Evolutionary conservation across 345 rosid species (phyloP), one percentile per base, ranked within the genome.

Genomic region (Toxicodendron radicans): DNA sequence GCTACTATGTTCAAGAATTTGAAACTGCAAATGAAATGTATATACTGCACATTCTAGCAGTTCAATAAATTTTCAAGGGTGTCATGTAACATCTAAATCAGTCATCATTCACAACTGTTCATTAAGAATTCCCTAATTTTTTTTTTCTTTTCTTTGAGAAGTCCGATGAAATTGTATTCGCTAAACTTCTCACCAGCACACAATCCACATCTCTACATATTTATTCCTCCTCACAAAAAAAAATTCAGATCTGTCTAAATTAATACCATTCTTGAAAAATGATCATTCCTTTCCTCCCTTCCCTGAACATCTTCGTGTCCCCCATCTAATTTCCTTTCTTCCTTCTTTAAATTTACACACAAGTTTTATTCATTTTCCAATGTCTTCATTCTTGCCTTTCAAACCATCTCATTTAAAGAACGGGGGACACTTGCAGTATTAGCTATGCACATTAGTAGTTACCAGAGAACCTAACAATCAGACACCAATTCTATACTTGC

Each of bases 121-220:
- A 64, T 65, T 57, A 46, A 66, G 41, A 52, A 52, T 63, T 73
- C 14, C 67, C 67, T 32, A 20, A 33, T 3, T 20, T 72, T 60
- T 58, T 72, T 48, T 46, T 51, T 35, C 2, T 27, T 27, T 27
- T 27, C 30, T n/a, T n/a, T n/a, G n/a, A n/a, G n/a, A 38, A 73
- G 43, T 56, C 24, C 46, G 46, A 58, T n/a, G 48, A 46, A 21
- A 35, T 64, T 33, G 64, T 59, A 66, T 75, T 30, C 48, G 41
- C 76, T 65, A 66, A 76, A 69, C 73, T 58, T 69, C 48, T 41
- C 77, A 79, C 27, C 58, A 52, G 58, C 56, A 73, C 27, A 48
- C 56, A 74, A 78, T 64, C 78, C 75, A 77, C 68, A 54, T 70
- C 35, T 20, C 65, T 38, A 60, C 48, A 46, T 64, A 45, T 59